Percentiles rank a stretch among this genome's conserved stretches.
phyloP scores from a whole-genome alignment of 352 stramenopile species.

The Globisporangium camurandrum region DNA sequence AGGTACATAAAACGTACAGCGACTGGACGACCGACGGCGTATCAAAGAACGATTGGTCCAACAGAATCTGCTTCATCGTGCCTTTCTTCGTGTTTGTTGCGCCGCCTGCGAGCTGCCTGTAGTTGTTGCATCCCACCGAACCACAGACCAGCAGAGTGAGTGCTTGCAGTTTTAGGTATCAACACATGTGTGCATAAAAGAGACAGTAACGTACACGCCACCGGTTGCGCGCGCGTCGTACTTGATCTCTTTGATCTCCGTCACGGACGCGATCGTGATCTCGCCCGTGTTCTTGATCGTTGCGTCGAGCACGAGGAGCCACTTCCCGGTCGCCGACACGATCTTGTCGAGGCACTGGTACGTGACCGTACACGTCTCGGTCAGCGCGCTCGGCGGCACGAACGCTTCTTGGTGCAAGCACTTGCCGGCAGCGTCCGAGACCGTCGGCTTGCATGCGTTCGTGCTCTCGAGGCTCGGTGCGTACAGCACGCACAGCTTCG shows the following conservation, averaged over 20 bases:
- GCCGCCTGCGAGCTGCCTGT: constrained; percentile 25
- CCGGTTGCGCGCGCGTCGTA: constrained; percentile 18
- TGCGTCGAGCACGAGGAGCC: constrained; percentile 24
- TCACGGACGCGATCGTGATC: constrained; percentile 40
- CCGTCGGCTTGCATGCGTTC: too few relatives aligned
- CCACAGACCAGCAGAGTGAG: constrained; percentile 9
- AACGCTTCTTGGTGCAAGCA: too few relatives aligned
- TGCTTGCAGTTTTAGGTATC: not conserved
- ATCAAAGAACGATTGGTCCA: constrained; percentile 50
- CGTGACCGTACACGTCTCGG: constrained; percentile 31
- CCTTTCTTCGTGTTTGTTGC: constrained; percentile 22
- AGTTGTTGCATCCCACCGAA: constrained; percentile 2
- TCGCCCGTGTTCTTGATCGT: constrained; percentile 15
- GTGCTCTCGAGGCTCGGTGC: too few relatives aligned
- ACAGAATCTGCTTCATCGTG: constrained; percentile 32
- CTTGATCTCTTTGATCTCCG: constrained; percentile 29
- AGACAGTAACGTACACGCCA: constrained; percentile 29
- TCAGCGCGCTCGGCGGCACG: too few relatives aligned
- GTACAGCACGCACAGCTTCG: too few relatives aligned
- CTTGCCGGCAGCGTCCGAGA: too few relatives aligned
- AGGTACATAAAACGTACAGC: constrained; percentile 19
- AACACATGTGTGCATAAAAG: not conserved
- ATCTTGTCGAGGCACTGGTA: constrained; percentile 52
- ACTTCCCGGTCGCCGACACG: constrained; percentile 28
- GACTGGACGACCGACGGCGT: constrained; percentile 18